A percentile compares a stretch with the other conserved stretches of the same genome.
These are phyloP conservation scores for Trichosporon sp. DNA, from an alignment of 1,284 basidiomycete species.

Conservation along the genomic window DNA sequence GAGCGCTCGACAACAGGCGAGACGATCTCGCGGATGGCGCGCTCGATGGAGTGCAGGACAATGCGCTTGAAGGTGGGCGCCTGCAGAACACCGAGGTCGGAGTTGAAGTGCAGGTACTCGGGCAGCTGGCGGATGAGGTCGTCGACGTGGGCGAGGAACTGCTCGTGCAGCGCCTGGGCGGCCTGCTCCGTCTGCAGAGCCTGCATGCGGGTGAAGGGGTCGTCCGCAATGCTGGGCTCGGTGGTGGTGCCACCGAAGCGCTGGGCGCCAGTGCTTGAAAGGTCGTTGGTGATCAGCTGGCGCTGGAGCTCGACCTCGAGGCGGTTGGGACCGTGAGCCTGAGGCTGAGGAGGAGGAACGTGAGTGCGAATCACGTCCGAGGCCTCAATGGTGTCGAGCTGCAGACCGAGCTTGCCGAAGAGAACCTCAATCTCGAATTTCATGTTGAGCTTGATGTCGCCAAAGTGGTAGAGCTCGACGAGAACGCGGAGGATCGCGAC, in stretches of 20 bases:
- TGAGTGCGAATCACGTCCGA: slow-evolving; percentile 69
- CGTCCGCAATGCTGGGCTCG: slow-evolving; percentile 39
- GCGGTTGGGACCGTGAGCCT: slow-evolving; percentile 46
- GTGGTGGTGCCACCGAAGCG: slow-evolving; percentile 37
- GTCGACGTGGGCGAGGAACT: slow-evolving; percentile 57
- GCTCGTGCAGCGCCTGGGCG: slow-evolving; percentile 55
- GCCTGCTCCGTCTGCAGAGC: slow-evolving; percentile 53
- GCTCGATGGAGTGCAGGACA: slow-evolving; percentile 87
- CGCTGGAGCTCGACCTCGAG: slow-evolving; percentile 50
- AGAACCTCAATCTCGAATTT: slow-evolving; percentile 99
- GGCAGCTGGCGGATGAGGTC: slow-evolving; percentile 70
- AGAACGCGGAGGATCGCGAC: slow-evolving; percentile 91
- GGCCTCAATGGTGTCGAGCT: slow-evolving; percentile 83
- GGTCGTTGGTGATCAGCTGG: slow-evolving; percentile 40
- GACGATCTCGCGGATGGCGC: slow-evolving; percentile 96
- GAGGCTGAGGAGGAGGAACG: slow-evolving; percentile 51
- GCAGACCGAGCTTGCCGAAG: slow-evolving; percentile 87
- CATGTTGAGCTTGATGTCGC: slow-evolving; percentile 92
- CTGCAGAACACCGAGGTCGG: slow-evolving; percentile 65
- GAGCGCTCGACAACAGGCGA: slow-evolving; percentile 96
- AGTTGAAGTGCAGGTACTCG: slow-evolving; percentile 76
- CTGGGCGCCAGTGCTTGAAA: slow-evolving; percentile 35
- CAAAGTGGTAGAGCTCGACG: slow-evolving; percentile 94
- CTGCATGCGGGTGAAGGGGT: slow-evolving; percentile 52
- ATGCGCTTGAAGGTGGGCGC: slow-evolving; percentile 84